These are phyloP conservation scores for Debaryomycetaceae sp. DNA, from an alignment of 1,139 yeast genomes.

Conservation along the genomic window DNA sequence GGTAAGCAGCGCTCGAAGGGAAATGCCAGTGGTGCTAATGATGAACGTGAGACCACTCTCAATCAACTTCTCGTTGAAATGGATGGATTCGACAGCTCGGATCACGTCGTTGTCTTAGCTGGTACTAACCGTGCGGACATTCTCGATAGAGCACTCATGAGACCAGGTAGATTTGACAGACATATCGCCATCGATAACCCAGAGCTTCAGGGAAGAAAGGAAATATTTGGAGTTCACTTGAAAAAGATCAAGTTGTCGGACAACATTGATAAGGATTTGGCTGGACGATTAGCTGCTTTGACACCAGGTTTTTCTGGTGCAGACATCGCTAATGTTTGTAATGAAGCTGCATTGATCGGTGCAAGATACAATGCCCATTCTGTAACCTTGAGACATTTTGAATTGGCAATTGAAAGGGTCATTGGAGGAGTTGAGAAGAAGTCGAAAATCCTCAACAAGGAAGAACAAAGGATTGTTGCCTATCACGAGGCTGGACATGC, in stretches of 20 bases:
- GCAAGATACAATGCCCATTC: conserved; percentile 61
- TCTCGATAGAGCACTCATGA: conserved; percentile 68
- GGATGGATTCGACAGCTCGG: conserved; percentile 77
- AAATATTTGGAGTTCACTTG: conserved; percentile 69
- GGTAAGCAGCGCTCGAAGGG: conserved; percentile 77
- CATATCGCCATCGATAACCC: conserved; percentile 73
- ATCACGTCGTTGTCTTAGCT: conserved; percentile 77
- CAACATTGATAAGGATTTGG: conserved; percentile 52
- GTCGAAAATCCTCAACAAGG: conserved; percentile 62
- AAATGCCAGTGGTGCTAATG: conserved; percentile 63
- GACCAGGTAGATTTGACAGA: conserved; percentile 86
- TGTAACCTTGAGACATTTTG: conserved; percentile 64
- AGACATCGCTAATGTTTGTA: conserved; percentile 79
- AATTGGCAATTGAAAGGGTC: conserved; percentile 78
- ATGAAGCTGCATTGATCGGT: conserved; percentile 80
- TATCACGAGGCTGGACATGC: conserved; percentile 87
- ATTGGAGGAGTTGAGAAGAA: conserved; percentile 79
- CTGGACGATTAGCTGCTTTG: conserved; percentile 71
- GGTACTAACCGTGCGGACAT: conserved; percentile 84
- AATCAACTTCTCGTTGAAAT: conserved; percentile 79
- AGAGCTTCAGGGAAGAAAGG: conserved; percentile 75
- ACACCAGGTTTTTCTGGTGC: conserved; percentile 89
- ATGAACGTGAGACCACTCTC: conserved; percentile 76
- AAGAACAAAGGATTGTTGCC: conserved; percentile 73
- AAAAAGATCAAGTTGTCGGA: conserved; percentile 46